Evolutionary conservation across 352 stramenopile genomes (phyloP), one percentile per base, ranked within the genome.

Genomic region (Paralagenidium karlingii): DNA sequence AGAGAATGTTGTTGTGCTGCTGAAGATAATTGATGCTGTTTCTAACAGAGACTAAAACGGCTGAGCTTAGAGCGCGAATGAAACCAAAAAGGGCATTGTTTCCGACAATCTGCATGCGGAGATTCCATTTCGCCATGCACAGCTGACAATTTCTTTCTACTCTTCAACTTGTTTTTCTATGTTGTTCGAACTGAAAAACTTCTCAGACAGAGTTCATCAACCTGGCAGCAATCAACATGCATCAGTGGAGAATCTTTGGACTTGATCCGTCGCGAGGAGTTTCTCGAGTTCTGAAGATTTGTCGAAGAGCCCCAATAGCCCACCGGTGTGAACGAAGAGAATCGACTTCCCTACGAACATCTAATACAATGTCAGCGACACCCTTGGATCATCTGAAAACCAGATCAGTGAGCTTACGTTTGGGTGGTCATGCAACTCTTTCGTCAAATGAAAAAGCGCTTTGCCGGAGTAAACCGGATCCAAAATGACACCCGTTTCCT

Each of bases 321-420:
- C 83, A 20, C 86, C 86, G 0, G 86, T 96, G 58, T 96, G 86
- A 40, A 92, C 73, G 49, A 96, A 96, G 7, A 96, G 43, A 43
- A 95, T 86, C 20, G 51, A 75, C 34, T 80, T 84, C 15, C 78
- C 78, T 24, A 56, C 58, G 31, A 90, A 90, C 69, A 84, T 90
- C 63, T 85, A 38, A 24, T n/a, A n/a, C n/a, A n/a, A n/a, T n/a
- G n/a, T n/a, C n/a, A n/a, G n/a, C n/a, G n/a, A 47, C 18, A 21
- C 2, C 36, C 26, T 1, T 3, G 16, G 27, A 34, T 15, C 18
- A 22, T 38, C 8, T 34, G 18, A 5, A 22, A 22, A 16, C 11
- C 1, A 15, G 38, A 10, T 34, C 21, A 40, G 31, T 47, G 10
- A 13, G 10, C 22, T 25, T 6, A 47, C 21, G 16, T 74, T 57